Percentiles rank a stretch among this genome's conserved stretches.
Conservation (phyloP, 108 stramenopile genomes). For the Fistulifera solaris region DNA sequence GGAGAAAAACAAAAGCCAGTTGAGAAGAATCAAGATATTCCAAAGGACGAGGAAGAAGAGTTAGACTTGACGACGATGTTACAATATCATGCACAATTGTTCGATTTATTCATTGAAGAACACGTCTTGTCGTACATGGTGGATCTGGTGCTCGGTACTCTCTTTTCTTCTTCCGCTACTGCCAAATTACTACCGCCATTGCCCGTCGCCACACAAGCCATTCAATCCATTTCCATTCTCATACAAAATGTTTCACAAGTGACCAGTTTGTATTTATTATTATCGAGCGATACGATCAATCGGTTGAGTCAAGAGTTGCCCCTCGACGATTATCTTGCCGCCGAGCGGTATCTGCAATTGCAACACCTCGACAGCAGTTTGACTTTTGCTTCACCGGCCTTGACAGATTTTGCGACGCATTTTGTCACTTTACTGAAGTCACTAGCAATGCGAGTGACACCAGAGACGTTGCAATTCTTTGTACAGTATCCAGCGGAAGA, state of each 20-base stretch:
- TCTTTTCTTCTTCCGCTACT: constrained; percentile 28
- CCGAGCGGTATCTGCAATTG: constrained; percentile 22
- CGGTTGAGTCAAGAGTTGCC: constrained; percentile 61
- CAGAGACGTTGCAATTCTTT: constrained; percentile 82
- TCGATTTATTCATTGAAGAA: constrained; percentile 72
- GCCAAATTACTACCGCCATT: constrained; percentile 45
- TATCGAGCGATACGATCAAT: constrained; percentile 76
- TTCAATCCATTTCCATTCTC: constrained; percentile 79
- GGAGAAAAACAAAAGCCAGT: background rate
- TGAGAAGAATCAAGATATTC: constrained; percentile 4
- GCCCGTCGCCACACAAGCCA: constrained; percentile 66
- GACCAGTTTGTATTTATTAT: constrained; percentile 69
- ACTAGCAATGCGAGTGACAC: constrained; percentile 78
- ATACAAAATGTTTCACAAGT: constrained; percentile 81
- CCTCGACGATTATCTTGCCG: constrained; percentile 47
- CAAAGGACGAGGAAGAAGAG: constrained; percentile 6
- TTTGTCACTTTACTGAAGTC: constrained; percentile 81
- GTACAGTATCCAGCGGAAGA: constrained; percentile 44
- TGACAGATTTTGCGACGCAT: constrained; percentile 70
- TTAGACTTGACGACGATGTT: constrained; percentile 4
- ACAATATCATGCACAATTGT: constrained; percentile 28
- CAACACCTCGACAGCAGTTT: background rate
- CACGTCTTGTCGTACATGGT: constrained; percentile 55
- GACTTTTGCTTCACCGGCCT: constrained; percentile 31
- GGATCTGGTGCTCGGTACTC: constrained; percentile 48